Conservation (phyloP, 345 rosid species). For the Durio zibethinus region DNA sequence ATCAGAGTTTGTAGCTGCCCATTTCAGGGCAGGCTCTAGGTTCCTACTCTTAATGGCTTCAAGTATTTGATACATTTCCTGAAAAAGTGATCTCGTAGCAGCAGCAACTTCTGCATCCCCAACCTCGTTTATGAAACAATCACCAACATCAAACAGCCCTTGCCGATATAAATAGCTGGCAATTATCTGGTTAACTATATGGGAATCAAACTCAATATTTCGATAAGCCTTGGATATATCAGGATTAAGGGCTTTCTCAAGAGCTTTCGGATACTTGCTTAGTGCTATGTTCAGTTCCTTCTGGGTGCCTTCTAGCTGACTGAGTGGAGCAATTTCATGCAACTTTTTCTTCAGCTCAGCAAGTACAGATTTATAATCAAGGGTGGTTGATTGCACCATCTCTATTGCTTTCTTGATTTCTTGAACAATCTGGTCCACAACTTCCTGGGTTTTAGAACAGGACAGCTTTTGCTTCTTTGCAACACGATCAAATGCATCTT, state of each 20-base stretch:
- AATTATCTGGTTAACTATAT: slow-evolving; percentile 56
- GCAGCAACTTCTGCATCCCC: slow-evolving; percentile 43
- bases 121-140: slow-evolving; percentile 53
- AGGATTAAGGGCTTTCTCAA: slow-evolving; percentile 59
- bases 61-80: slow-evolving; percentile 59
- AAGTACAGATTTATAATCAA: slow-evolving; percentile 33
- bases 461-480: slow-evolving; percentile 69
- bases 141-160: slow-evolving; percentile 64
- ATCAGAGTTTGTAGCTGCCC: slow-evolving; percentile 53
- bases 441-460: slow-evolving; percentile 48
- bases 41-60: slow-evolving; percentile 55
- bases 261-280: slow-evolving; percentile 55
- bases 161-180: slow-evolving; percentile 63
- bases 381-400: slow-evolving; percentile 21
- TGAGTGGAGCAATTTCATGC: slow-evolving; percentile 39
- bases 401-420: slow-evolving; percentile 53
- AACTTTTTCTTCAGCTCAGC: slow-evolving; percentile 43
- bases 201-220: slow-evolving; percentile 50
- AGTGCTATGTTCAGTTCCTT: slow-evolving; percentile 60
- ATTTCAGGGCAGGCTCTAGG: slow-evolving; percentile 55
- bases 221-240: slow-evolving; percentile 70
- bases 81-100: slow-evolving; percentile 36
- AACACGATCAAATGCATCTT: slow-evolving; percentile 78
- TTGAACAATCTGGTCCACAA: slow-evolving; percentile 41
- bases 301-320: slow-evolving; percentile 53